Percentiles rank a stretch among this genome's conserved stretches.
These are phyloP conservation scores for Fusarium gaditjirri DNA, from an alignment of 2,329 filamentous ascomycete species.

Conservation along the genomic window DNA sequence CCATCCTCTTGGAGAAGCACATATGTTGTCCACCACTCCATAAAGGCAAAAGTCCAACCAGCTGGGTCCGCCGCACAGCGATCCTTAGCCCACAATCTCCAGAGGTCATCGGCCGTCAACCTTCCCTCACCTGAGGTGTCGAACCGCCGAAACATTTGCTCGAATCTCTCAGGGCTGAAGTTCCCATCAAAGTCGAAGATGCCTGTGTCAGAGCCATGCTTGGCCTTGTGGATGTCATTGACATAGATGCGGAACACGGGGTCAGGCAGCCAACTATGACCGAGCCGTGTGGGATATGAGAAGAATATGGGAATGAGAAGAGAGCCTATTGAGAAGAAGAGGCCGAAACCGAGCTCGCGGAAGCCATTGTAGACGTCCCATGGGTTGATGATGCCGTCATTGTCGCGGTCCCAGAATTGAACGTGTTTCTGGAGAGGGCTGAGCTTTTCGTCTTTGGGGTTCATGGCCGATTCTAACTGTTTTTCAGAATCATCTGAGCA, in stretches of 20 bases:
- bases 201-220: slow-evolving; percentile 59
- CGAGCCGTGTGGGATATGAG: slow-evolving; percentile 54
- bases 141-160: slow-evolving; percentile 61
- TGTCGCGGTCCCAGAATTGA: slow-evolving; percentile 55
- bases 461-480: accelerated
- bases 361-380: slow-evolving; percentile 55
- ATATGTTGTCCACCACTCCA: slow-evolving; percentile 55
- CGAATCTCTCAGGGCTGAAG: slow-evolving; percentile 59
- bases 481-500: not conserved
- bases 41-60: slow-evolving; percentile 33
- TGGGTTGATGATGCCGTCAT: slow-evolving; percentile 53
- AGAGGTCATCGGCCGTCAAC: slow-evolving; percentile 51
- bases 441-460: not conserved
- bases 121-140: slow-evolving; percentile 50
- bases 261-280: slow-evolving; percentile 52
- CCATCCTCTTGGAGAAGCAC: slow-evolving; percentile 65
- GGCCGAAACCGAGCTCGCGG: slow-evolving; percentile 52
- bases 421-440: slow-evolving; percentile 52
- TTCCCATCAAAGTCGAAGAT: slow-evolving; percentile 60
- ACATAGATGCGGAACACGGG: slow-evolving; percentile 53
- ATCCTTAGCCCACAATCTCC: slow-evolving; percentile 52
- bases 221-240: slow-evolving; percentile 54
- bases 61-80: slow-evolving; percentile 43
- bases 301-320: slow-evolving; percentile 56
- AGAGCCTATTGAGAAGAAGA: slow-evolving; percentile 54